phyloP scores from a whole-genome alignment of 306 rosid genomes.

The Glycyrrhiza uralensis region DNA sequence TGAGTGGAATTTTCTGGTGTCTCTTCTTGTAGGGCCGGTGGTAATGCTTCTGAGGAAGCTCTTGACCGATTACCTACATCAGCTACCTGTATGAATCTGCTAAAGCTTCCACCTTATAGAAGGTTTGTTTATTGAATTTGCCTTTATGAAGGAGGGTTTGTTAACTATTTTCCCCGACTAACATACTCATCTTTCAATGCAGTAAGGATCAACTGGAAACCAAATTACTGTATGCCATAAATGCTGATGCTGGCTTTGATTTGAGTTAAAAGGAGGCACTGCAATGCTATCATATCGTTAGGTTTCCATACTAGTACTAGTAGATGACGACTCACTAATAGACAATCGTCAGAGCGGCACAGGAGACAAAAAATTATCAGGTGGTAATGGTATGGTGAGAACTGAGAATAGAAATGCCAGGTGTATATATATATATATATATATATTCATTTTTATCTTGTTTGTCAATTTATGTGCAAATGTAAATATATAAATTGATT shows the following conservation, averaged over 20 bases:
- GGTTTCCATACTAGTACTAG: background rate
- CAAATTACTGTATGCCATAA: slow-evolving; percentile 85
- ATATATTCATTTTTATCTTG: slow-evolving; percentile 20
- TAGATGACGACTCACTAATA: background rate
- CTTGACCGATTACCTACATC: slow-evolving; percentile 93
- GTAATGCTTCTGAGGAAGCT: slow-evolving; percentile 88
- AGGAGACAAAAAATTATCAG: background rate
- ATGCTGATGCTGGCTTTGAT: slow-evolving; percentile 95
- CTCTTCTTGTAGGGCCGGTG: slow-evolving; percentile 66
- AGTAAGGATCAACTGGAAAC: slow-evolving; percentile 89
- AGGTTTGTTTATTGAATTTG: slow-evolving; percentile 54
- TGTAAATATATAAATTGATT: slow-evolving; percentile 43
- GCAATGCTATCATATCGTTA: slow-evolving; percentile 3
- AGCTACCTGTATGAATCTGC: slow-evolving; percentile 97
- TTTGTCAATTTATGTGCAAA: slow-evolving; percentile 20
- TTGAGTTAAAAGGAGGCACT: slow-evolving; percentile 55
- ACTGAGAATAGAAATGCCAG: slow-evolving; percentile 12
- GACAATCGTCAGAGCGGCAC: slow-evolving; percentile 21
- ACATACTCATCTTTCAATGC: slow-evolving; percentile 29
- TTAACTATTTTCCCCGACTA: slow-evolving; percentile 1
- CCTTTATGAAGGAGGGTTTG: background rate
- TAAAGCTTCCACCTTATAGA: slow-evolving; percentile 95
- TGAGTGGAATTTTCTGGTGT: slow-evolving; percentile 20
- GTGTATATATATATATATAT: too few species aligned
- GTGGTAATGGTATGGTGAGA: slow-evolving; percentile 15